A percentile compares a stretch with the other conserved stretches of the same genome.
Conservation (phyloP, 352 stramenopile species). For the Pythium folliculosum region DNA sequence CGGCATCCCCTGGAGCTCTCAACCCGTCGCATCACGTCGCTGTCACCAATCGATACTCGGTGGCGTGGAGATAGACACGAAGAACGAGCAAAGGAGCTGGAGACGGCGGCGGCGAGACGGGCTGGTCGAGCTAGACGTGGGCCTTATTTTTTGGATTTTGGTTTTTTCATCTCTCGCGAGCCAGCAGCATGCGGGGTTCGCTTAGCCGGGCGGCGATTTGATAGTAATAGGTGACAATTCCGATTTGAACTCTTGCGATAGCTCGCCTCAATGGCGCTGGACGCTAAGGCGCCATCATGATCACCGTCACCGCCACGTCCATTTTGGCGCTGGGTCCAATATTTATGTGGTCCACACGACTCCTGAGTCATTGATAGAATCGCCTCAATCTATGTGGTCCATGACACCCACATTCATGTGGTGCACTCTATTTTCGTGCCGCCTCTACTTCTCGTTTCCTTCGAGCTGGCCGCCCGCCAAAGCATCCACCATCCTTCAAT, state of each 20-base stretch:
- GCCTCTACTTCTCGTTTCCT: background rate
- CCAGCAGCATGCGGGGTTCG: background rate
- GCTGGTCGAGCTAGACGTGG: background rate
- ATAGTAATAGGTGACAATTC: slow-evolving; percentile 37
- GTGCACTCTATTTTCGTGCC: background rate
- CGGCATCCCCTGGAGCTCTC: background rate
- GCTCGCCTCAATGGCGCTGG: too few relatives aligned
- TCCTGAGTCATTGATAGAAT: too few relatives aligned
- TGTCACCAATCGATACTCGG: background rate
- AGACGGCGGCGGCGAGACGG: background rate
- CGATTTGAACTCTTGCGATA: slow-evolving; percentile 20
- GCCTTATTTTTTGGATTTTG: background rate
- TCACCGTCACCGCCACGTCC: too few relatives aligned
- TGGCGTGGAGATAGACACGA: background rate
- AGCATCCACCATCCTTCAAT: slow-evolving; percentile 1
- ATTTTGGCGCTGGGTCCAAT: too few relatives aligned
- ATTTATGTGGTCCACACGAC: slow-evolving; percentile 20
- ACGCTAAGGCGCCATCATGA: too few relatives aligned
- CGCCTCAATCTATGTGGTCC: too few relatives aligned
- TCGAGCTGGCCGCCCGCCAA: too few relatives aligned
- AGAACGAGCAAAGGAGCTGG: background rate
- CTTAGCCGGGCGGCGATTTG: slow-evolving; percentile 18
- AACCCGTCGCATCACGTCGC: background rate
- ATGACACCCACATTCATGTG: background rate
- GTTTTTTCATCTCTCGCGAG: slow-evolving; percentile 11